These are phyloP conservation scores for Chalaropsis ovoidea DNA, from an alignment of 2,329 filamentous ascomycete species.

Conservation along the genomic window DNA sequence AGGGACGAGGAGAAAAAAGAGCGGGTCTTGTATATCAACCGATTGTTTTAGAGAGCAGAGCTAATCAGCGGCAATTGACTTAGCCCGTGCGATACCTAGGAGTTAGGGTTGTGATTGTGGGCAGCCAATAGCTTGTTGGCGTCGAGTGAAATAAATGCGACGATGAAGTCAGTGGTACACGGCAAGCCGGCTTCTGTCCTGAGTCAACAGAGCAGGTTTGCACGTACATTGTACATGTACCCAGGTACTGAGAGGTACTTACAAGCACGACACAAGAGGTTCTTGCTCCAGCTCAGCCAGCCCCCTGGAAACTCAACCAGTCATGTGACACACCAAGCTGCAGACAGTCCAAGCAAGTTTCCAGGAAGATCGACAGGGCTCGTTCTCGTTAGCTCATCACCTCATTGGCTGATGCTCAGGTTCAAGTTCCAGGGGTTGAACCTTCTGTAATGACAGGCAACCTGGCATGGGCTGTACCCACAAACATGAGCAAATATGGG, in stretches of 20 bases:
- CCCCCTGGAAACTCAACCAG: not conserved
- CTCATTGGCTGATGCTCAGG: too few species aligned
- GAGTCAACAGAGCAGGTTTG: too few species aligned
- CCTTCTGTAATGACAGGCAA: not conserved
- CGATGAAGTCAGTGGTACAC: too few species aligned
- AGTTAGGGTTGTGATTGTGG: not conserved
- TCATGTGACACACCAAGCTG: constrained; percentile 5
- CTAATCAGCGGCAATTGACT: not conserved
- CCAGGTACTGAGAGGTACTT: too few species aligned
- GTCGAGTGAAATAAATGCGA: not conserved
- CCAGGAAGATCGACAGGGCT: not conserved
- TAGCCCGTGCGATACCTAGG: not conserved
- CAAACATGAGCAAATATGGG: not conserved
- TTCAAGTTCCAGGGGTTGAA: not conserved
- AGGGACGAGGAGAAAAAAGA: not conserved
- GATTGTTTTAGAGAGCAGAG: not conserved
- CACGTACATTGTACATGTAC: too few species aligned
- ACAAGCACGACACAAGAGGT: not conserved
- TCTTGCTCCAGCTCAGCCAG: not conserved
- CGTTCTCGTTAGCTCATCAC: too few species aligned
- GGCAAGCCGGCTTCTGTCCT: too few species aligned
- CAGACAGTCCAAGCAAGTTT: not conserved
- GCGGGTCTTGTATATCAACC: not conserved
- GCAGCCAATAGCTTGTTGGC: not conserved
- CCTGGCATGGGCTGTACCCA: not conserved